Percentiles rank a stretch among this genome's conserved stretches.
Evolutionary conservation across 768 basidiomycete genomes (phyloP).

Genomic region (Termitomyces sp.): DNA sequence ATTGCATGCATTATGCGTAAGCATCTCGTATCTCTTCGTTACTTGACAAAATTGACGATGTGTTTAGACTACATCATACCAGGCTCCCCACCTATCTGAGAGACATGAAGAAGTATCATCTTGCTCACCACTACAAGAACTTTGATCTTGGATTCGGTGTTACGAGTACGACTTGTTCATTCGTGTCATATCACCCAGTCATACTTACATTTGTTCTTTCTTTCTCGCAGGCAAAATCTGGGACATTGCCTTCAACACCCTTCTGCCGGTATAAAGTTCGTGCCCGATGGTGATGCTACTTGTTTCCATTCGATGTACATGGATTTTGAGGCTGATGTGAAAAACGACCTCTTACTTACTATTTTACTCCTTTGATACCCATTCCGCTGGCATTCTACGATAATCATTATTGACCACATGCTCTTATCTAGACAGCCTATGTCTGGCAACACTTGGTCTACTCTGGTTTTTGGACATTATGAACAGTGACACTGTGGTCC

Average conservation of each 20-base stretch:
- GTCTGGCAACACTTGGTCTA: neutral
- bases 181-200: neutral
- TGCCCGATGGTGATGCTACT: neutral
- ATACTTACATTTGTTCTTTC: neutral
- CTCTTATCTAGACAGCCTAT: neutral
- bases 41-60: neutral
- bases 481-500: neutral
- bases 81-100: slow-evolving; percentile 79
- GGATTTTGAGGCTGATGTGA: neutral
- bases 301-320: neutral
- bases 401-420: neutral
- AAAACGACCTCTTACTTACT: neutral
- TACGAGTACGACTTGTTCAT: slow-evolving; percentile 55
- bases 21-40: slow-evolving; percentile 20
- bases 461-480: neutral
- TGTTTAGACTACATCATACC: slow-evolving; percentile 72
- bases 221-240: slow-evolving; percentile 72
- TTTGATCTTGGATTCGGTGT: slow-evolving; percentile 97
- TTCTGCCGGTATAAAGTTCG: slow-evolving; percentile 50
- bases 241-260: slow-evolving; percentile 89
- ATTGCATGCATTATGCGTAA: slow-evolving; percentile 90
- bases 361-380: neutral
- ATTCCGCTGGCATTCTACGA: neutral
- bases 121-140: slow-evolving; percentile 98
- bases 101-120: slow-evolving; percentile 96